These are phyloP conservation scores for Plasmodium vinckei DNA, from an alignment of 169 alveolate genomes.

Conservation along the genomic window DNA sequence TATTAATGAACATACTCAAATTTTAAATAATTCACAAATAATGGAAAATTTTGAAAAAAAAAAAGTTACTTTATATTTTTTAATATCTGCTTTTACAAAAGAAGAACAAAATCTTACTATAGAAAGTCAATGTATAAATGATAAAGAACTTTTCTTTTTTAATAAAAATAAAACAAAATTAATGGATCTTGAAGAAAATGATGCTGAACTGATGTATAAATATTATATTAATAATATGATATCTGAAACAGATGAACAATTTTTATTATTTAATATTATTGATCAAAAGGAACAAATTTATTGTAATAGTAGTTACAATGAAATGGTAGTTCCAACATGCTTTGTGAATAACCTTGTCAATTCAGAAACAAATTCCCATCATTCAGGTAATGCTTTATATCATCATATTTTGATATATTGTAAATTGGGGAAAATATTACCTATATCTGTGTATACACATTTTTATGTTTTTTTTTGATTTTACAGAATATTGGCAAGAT, in stretches of 20 bases:
- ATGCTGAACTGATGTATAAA: slow-evolving; percentile 32
- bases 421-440: too few relatives aligned
- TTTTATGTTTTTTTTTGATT: background rate
- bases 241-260: slow-evolving; percentile 70
- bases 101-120: slow-evolving; percentile 29
- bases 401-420: too few relatives aligned
- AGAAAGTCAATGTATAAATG: background rate
- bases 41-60: slow-evolving; percentile 13
- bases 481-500: slow-evolving; percentile 58
- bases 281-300: slow-evolving; percentile 63
- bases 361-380: background rate
- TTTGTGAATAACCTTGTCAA: slow-evolving; percentile 12
- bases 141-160: slow-evolving; percentile 43
- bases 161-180: slow-evolving; percentile 32
- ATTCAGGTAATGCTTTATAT: slow-evolving; percentile 13
- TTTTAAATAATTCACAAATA: slow-evolving; percentile 13
- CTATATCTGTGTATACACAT: background rate
- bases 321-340: slow-evolving; percentile 70
- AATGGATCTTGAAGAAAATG: background rate
- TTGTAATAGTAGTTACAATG: slow-evolving; percentile 48
- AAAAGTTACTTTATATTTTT: slow-evolving; percentile 14
- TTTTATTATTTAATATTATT: slow-evolving; percentile 36
- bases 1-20: slow-evolving; percentile 39
- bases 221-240: slow-evolving; percentile 63
- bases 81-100: slow-evolving; percentile 30